Evolutionary conservation across 148 eudicot species (phyloP).

Genomic region (Suaeda aralocaspica): DNA sequence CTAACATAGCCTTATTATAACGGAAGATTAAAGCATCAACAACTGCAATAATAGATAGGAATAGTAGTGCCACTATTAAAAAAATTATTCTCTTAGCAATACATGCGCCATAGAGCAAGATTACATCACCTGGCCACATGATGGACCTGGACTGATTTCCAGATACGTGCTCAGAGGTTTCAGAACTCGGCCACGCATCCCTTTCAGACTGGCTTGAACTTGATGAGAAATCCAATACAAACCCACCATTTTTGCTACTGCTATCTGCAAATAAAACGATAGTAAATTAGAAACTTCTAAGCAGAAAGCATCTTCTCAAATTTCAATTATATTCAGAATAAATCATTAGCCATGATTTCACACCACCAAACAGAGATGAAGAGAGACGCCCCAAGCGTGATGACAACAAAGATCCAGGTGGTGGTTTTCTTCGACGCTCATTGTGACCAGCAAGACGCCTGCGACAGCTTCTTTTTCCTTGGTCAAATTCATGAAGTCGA

Average conservation of each 20-base stretch:
- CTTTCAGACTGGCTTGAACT: conserved; percentile 38
- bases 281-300: not conserved
- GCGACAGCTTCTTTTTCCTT: conserved; percentile 89
- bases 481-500: conserved; percentile 81
- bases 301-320: not conserved
- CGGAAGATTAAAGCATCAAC: too few relatives aligned
- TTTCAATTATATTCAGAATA: not conserved
- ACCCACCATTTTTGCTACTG: conserved; percentile 46
- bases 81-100: too few relatives aligned
- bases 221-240: conserved; percentile 67
- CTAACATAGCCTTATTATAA: too few relatives aligned
- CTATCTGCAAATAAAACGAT: conserved; percentile 39
- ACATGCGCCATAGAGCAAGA: too few relatives aligned
- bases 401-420: conserved; percentile 68
- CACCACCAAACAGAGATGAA: conserved; percentile 55
- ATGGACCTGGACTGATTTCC: conserved; percentile 34
- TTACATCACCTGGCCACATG: conserved; percentile 40
- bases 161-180: conserved; percentile 36
- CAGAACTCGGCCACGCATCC: conserved; percentile 46
- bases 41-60: too few relatives aligned
- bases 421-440: conserved; percentile 94
- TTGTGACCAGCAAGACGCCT: conserved; percentile 93
- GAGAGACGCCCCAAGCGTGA: conserved; percentile 56
- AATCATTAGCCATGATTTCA: conserved; percentile 10
- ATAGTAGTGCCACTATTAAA: too few relatives aligned